A percentile compares a stretch with the other conserved stretches of the same genome.
Conservation (phyloP, 176 grass and related monocot genomes). For the Aegilops longissima region DNA sequence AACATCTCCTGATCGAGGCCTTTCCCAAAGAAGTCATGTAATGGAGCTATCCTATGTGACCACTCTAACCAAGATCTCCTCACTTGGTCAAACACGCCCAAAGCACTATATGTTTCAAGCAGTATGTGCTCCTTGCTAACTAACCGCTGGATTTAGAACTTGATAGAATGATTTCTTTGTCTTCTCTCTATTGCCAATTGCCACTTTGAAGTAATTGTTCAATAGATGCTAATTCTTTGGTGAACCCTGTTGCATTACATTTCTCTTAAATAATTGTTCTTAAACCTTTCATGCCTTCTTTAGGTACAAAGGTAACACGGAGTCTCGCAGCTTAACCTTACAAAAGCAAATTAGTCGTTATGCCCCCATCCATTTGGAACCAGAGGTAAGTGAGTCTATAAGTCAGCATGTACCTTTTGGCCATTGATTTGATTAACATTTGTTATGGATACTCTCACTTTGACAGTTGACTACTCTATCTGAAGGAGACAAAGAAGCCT, state of each 20-base stretch:
- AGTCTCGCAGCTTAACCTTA: constrained; percentile 61
- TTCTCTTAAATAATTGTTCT: constrained; percentile 15
- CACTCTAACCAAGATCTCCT: not conserved
- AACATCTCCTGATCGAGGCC: not conserved
- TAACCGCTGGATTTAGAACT: not conserved
- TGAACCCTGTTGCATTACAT: not conserved
- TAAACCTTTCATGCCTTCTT: constrained; percentile 32
- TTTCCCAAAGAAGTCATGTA: not conserved
- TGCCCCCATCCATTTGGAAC: constrained; percentile 75
- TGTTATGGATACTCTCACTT: constrained; percentile 11
- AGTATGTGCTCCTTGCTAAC: not conserved
- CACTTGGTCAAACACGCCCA: not conserved
- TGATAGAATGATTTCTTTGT: not conserved
- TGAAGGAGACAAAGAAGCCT: constrained; percentile 76
- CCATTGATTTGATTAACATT: constrained; percentile 16
- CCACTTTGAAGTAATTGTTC: constrained; percentile 11
- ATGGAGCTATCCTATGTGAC: not conserved
- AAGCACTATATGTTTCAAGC: constrained; percentile 9
- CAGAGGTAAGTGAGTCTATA: constrained; percentile 52
- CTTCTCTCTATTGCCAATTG: not conserved
- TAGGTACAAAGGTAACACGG: constrained; percentile 80
- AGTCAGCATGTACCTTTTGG: not conserved
- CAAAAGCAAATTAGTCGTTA: constrained; percentile 86
- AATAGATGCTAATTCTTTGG: constrained; percentile 21
- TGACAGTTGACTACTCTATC: constrained; percentile 76